Evolutionary conservation across 2,329 filamentous ascomycete species (phyloP), one percentile per base, ranked within the genome.

Genomic region (Neopestalotiopsis clavispora): DNA sequence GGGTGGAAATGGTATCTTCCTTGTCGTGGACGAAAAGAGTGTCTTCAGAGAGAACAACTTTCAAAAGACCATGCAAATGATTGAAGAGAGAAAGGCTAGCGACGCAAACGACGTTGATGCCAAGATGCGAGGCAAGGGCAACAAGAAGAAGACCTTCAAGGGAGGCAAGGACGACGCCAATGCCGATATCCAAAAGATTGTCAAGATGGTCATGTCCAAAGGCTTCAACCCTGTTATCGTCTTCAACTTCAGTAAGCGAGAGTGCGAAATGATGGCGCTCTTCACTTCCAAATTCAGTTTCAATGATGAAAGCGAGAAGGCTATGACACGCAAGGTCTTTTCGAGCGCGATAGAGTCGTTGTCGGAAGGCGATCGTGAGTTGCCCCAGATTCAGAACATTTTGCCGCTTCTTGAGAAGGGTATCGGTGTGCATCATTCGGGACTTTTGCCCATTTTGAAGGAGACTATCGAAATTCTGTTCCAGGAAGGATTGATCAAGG

Each of bases 381-480:
- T 99, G 49, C 94, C 94, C 0, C 96, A 99, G 78, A 98, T 99
- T 71, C 87, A 92, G 71, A 93, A 98, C 78, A 91, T 99, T 65
- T 84, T 99, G 45, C 96, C 96, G 4, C 86, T 99, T 45, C 82
- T 99, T 67, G 91, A 95, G 74, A 91, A 94, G 78, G 96, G 96
- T 73, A 97, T 99, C 73, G 96, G 96, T 77, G 94, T 99, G 71
- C 96, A 99, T 86, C 96, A 99, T 81, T 98, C 95, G 42, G 96
- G 96, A 69, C 86, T 99, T 59, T 85, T 99, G 65, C 96, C 96
- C 0, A 98, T 99, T 74, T 84, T 99, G 69, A 99, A 99, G 82
- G 96, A 99, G 81, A 98, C 95, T 0, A 98, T 99, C 73, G 96
- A 99, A 84, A 99, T 99, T 80, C 85, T 99, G 57, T 99, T 99